A percentile compares a stretch with the other conserved stretches of the same genome.
Evolutionary conservation across 345 rosid species (phyloP).

Genomic region (Lepidium sativum): DNA sequence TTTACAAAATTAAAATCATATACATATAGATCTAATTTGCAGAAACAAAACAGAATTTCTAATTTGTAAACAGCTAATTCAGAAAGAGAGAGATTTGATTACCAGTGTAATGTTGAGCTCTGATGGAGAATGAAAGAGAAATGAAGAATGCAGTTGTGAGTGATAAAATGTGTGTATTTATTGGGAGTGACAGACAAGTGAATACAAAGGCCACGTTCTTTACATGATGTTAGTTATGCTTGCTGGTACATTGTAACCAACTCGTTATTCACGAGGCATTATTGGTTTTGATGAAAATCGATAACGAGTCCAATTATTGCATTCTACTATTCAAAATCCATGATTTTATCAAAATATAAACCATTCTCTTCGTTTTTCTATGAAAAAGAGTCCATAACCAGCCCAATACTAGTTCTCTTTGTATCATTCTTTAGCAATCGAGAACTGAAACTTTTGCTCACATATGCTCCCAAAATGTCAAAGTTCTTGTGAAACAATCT

Average conservation of each 20-base stretch:
- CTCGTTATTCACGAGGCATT: not conserved
- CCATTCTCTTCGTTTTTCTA: no score
- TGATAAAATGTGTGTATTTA: conserved; percentile 1
- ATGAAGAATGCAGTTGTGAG: not conserved
- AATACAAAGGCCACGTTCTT: no score
- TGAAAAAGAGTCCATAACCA: no score
- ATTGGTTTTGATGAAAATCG: no score
- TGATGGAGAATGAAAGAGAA: not conserved
- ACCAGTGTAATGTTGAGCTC: conserved; percentile 9
- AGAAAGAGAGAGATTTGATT: not conserved
- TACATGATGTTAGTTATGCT: not conserved
- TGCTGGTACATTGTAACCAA: not conserved
- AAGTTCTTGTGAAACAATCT: not conserved
- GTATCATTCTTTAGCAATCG: no score
- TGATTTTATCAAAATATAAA: no score
- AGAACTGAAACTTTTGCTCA: not conserved
- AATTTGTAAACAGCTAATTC: not conserved
- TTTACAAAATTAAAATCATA: not conserved
- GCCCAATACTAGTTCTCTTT: no score
- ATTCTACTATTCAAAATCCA: no score
- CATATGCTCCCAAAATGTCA: not conserved
- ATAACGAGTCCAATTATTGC: no score
- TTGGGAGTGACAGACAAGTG: not conserved
- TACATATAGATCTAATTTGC: not conserved
- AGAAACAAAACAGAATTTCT: not conserved